A percentile compares a stretch with the other conserved stretches of the same genome.
Evolutionary conservation across 2,329 filamentous ascomycete species (phyloP).

Genomic region (Sclerotinia nivalis): DNA sequence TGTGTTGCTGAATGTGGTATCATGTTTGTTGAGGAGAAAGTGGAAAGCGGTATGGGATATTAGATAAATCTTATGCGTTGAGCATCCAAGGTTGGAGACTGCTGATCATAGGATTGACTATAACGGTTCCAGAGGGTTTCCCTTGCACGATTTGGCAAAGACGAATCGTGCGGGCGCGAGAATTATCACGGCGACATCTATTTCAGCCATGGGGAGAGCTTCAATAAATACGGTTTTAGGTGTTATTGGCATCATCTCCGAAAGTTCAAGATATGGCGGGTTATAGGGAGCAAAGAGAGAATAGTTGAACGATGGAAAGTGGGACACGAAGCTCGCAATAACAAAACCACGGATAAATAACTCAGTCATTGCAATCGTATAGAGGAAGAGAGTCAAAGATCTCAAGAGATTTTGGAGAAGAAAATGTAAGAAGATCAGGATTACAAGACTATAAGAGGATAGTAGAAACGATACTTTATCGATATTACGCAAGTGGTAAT

Average conservation of each 20-base stretch:
- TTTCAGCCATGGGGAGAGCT: not conserved
- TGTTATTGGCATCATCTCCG: not conserved
- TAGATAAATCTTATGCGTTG: conserved; percentile 16
- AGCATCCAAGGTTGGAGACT: conserved; percentile 1
- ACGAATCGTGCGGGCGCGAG: not conserved
- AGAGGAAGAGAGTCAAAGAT: not conserved
- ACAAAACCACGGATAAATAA: conserved; percentile 17
- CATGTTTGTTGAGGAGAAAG: conserved; percentile 15
- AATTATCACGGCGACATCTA: conserved; percentile 13
- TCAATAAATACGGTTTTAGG: not conserved
- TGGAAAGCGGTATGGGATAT: conserved; percentile 18
- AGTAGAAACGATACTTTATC: conserved; percentile 18
- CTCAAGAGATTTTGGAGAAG: not conserved
- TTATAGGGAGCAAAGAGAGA: not conserved
- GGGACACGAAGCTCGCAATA: conserved; percentile 7
- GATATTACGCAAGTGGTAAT: conserved; percentile 1
- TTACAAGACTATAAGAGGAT: conserved; percentile 5
- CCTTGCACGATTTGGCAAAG: conserved; percentile 24
- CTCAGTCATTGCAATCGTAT: conserved; percentile 11
- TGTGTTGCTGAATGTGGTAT: conserved; percentile 22
- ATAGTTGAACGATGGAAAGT: no score
- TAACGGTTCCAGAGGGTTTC: conserved; percentile 21
- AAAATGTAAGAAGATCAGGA: conserved; percentile 14
- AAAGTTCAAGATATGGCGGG: no score
- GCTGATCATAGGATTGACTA: conserved; percentile 24